Evolutionary conservation across 2,329 filamentous ascomycete genomes (phyloP), one percentile per base, ranked within the genome.

Genomic region (Fusarium nodosum): DNA sequence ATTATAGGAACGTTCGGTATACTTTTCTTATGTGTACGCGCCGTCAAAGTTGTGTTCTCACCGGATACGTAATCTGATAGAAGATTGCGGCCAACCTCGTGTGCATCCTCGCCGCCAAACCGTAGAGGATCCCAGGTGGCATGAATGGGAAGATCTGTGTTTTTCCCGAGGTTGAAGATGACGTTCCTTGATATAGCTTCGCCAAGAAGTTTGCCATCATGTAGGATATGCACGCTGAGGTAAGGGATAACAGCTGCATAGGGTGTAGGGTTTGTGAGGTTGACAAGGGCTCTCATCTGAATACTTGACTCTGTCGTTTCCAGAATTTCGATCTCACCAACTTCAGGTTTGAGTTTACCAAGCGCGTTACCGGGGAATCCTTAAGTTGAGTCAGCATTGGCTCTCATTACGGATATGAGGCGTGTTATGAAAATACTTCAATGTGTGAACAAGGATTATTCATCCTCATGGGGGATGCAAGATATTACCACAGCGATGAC

Each of bases 61-160:
- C 94, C 94, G 5, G 94, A 98, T 13, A 97, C 83, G 75, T 96
- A 98, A 72, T 93, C 89, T 3, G 93, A 97, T 12, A 98, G 80
- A 22, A 97, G 82, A 47, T 94, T 87, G 55, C 88, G 86, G 3
- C 92, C 94, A 65, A 90, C 84, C 30, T 82, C 78, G 44, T 84
- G 84, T 4, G 88, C 92, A 55, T 84, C 76, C n/a, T 83, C 72
- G 12, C 92, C 93, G 38, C 89, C 87, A 62, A 87, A 85, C 3
- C 64, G 56, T 5, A 83, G 79, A 1, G 94, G 94, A 69, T 92
- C 88, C 93, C 94, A 98, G 1, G 86, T 84, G 1, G 90, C 91
- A 26, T 86, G 86, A 18, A 96, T 86, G 3, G 86, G 73, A 4
- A 97, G 77, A 68, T 91, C 87, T 2, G 87, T 86, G 75, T 97